phyloP scores from a whole-genome alignment of 306 rosid genomes.

The Vigna mungo region DNA sequence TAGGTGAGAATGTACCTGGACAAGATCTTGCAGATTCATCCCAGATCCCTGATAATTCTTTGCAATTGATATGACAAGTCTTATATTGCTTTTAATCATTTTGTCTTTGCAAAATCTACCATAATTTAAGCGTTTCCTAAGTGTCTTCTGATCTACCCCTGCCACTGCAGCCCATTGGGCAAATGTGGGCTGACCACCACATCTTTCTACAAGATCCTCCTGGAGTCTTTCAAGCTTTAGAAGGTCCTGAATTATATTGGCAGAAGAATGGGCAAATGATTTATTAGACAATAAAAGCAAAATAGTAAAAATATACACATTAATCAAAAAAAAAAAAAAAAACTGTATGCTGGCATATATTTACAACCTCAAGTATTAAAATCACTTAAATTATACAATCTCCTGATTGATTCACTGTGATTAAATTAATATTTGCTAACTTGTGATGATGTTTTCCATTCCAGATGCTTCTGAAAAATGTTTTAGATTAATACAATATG shows the following conservation, averaged over 20 bases:
- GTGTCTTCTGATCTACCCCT: slow-evolving; percentile 79
- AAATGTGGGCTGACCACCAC: slow-evolving; percentile 73
- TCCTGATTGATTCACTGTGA: slow-evolving; percentile 17
- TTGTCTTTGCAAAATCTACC: slow-evolving; percentile 87
- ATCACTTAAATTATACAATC: neutral
- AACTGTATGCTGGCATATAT: neutral
- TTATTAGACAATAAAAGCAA: slow-evolving; percentile 37
- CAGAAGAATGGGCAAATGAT: slow-evolving; percentile 44
- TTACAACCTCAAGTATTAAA: neutral
- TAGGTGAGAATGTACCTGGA: slow-evolving; percentile 68
- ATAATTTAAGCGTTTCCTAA: slow-evolving; percentile 76
- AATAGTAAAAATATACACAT: slow-evolving; percentile 18
- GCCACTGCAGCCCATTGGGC: slow-evolving; percentile 98
- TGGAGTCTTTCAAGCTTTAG: slow-evolving; percentile 84
- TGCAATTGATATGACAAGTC: slow-evolving; percentile 96
- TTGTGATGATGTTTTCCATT: neutral
- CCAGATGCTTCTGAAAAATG: neutral
- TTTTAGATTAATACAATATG: slow-evolving; percentile 13
- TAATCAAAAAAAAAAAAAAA: slow-evolving; percentile 30
- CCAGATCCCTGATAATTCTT: slow-evolving; percentile 91
- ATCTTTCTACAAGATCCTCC: slow-evolving; percentile 77
- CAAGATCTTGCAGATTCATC: slow-evolving; percentile 96
- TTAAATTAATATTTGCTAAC: neutral
- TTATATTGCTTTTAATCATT: slow-evolving; percentile 92
- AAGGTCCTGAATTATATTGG: slow-evolving; percentile 67